These are phyloP conservation scores for Tricholoma bakamatsutake DNA, from an alignment of 768 basidiomycete genomes.

Conservation along the genomic window DNA sequence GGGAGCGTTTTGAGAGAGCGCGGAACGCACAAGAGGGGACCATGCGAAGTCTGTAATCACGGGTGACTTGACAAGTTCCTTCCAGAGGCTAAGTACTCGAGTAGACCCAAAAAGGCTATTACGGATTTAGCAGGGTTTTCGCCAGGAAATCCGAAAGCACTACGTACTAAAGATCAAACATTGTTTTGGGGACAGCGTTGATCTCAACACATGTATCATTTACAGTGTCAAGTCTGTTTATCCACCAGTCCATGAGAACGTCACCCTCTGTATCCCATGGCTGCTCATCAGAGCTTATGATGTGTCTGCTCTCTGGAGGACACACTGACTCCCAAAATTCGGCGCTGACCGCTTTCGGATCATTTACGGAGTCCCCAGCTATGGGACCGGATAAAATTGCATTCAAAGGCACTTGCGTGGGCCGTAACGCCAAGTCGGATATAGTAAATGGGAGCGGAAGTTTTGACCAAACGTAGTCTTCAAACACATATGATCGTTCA, in stretches of 20 bases:
- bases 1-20: not conserved
- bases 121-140: not conserved
- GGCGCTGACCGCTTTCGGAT: conserved; percentile 31
- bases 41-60: conserved; percentile 46
- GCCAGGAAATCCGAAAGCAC: not conserved
- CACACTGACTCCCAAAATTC: conserved; percentile 44
- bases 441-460: conserved; percentile 42
- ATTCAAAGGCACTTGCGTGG: conserved; percentile 44
- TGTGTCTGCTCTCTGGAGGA: conserved; percentile 22
- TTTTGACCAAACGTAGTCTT: conserved; percentile 54
- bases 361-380: conserved; percentile 5
- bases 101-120: conserved; percentile 38
- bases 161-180: not conserved
- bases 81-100: conserved; percentile 37
- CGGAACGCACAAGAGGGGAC: conserved; percentile 46
- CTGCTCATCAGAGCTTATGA: conserved; percentile 24
- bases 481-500: conserved; percentile 50
- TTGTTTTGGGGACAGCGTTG: conserved; percentile 22
- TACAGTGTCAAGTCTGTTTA: conserved; percentile 22
- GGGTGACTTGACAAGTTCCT: conserved; percentile 36
- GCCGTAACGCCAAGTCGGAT: conserved; percentile 42
- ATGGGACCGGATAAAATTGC: conserved; percentile 44
- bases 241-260: conserved; percentile 44
- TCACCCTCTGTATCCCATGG: conserved; percentile 32
- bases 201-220: conserved; percentile 37